Base-by-base conservation (phyloP, 495 filamentous ascomycete species). In the Lasiosphaeria miniovina region DNA sequence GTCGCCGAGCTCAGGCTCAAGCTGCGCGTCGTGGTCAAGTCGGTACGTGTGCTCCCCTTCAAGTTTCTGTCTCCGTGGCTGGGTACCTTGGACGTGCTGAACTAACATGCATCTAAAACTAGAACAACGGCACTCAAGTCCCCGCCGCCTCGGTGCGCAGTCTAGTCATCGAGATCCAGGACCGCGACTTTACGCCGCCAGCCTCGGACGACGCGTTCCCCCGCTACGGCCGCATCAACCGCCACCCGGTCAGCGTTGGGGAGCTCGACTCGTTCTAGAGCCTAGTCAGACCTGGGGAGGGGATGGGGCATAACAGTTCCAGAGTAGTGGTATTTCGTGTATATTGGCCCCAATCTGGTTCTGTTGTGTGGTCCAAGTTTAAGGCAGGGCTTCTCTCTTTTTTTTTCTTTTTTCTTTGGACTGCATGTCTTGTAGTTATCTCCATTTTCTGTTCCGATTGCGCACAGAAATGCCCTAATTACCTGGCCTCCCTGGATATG, bases 161-260 rank as follows among this genome's bases (percentile, higher is more conserved):
- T 17, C 31, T 55, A 17, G 41, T n/a, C n/a, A 6, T 55, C 33
- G 54, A 55, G 54, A 55, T 55, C 46, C 15, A 55, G 40, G 54
- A 55, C 38, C 54, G 54, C 15, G 40, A 46, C 14, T 45, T 32
- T 17, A 55, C 54, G 15, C 54, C 54, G 5, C 8, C 15, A 4
- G 34, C 1, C n/a, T 14, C 54, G n/a, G 7, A 5, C 7, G 31
- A 41, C 15, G 38, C 45, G 54, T 55, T 55, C 31, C 54, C 54
- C 4, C 4, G 9, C 5, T 55, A 55, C 31, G 54, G 54, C 43
- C 12, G 11, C 4, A 46, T 46, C 43, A 46, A 9, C 15, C 12
- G 12, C 43, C 43, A 46, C 43, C 43, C 43, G 15, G 43, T 46
- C 43, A 46, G 4, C 43, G 11, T 46, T 46, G 43, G 43, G 4